A percentile compares a stretch with the other conserved stretches of the same genome.
These are phyloP conservation scores for Aurifilum marmelostoma DNA, from an alignment of 2,329 filamentous ascomycete genomes.

Conservation along the genomic window DNA sequence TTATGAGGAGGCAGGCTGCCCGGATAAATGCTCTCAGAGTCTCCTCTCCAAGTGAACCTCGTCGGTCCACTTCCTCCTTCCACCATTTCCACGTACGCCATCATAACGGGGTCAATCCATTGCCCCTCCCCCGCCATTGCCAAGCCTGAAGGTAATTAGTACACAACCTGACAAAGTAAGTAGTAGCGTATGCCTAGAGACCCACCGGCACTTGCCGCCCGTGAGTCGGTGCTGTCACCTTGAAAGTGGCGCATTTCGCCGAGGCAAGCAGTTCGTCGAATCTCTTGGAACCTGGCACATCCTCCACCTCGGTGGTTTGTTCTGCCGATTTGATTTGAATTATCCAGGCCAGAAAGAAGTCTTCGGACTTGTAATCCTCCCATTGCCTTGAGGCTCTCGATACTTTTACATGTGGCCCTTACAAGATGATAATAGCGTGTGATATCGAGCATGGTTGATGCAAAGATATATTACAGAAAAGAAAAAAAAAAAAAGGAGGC, in stretches of 20 bases:
- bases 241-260: slow-evolving; percentile 7
- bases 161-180: too few species aligned
- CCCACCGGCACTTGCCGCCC: neutral
- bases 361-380: neutral
- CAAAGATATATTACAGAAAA: too few species aligned
- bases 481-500: slow-evolving; percentile 1
- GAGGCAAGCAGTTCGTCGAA: neutral
- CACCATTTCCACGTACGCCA: neutral
- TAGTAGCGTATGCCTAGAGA: neutral
- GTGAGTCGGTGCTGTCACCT: neutral
- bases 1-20: neutral
- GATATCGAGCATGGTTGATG: neutral
- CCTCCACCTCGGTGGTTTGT: slow-evolving; percentile 1
- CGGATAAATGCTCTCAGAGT: slow-evolving; percentile 6
- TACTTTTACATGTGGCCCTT: neutral
- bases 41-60: neutral
- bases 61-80: neutral
- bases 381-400: neutral
- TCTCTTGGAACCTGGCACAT: neutral
- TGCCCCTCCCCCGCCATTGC: slow-evolving; percentile 16
- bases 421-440: neutral
- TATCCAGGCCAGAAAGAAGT: neutral
- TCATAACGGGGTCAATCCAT: neutral
- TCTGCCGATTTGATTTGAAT: neutral
- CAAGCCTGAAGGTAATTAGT: slow-evolving; percentile 2